Evolutionary conservation across 176 grass and related monocot genomes (phyloP), one percentile per base, ranked within the genome.

Genomic region (Zizania latifolia): DNA sequence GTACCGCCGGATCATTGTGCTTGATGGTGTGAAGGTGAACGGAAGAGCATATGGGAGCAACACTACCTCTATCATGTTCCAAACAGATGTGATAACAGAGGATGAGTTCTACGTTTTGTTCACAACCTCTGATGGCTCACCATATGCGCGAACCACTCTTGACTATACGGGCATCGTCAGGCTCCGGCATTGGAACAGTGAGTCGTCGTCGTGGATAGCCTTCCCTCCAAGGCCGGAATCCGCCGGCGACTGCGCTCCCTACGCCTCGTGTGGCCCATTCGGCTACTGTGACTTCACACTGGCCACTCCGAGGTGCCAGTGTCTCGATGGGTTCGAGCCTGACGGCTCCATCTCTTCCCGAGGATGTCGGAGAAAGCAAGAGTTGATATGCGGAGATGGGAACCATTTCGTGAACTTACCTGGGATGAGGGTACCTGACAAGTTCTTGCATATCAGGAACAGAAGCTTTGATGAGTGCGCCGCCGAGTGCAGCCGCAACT

Each of bases 251-350:
- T 88, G 57, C 16, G 85, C 68, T 1, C 1, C 24, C 16, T 86
- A 83, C 0, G 60, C 35, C 0, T 75, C 77, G 0, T 94, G 88
- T 30, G 85, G 82, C 34, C 78, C 66, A 0, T 81, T 72, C 24
- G 70, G 82, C 2, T 80, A 86, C 45, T 84, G 82, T 4, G 54
- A 86, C 68, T 22, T 28, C 35, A 70, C 58, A 0, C 35, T 3
- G 19, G 51, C 30, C 2, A 1, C 8, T 1, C 61, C 61, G 16
- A 21, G 81, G 0, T 92, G 87, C 55, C 17, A 17, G 2, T 93
- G 90, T 33, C 78, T 89, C 0, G 29, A 74, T 1, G 86, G 90
- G 5, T 89, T 89, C 5, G 30, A 83, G 22, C 29, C 74, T 75
- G 2, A 77, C 6, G 38, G 13, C 15, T 10, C 4, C 7, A 39